A percentile compares a stretch with the other conserved stretches of the same genome.
These are phyloP conservation scores for Aureobasidium vineae DNA, from an alignment of 2,329 filamentous ascomycete species.

Conservation along the genomic window DNA sequence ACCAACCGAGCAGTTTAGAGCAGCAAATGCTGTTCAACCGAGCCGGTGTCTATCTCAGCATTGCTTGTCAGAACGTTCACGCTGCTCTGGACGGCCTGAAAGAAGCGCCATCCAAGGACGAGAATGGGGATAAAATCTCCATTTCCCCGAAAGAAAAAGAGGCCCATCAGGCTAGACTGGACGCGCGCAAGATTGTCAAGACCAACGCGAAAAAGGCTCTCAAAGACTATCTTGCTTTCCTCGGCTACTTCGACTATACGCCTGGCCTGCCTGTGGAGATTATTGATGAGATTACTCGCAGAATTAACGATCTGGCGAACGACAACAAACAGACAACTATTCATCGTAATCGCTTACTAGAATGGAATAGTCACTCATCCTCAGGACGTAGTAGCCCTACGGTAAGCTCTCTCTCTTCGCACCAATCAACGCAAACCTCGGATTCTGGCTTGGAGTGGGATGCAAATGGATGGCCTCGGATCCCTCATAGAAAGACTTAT, in stretches of 20 bases:
- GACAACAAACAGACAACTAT: conserved; percentile 38
- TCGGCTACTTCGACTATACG: conserved; percentile 75
- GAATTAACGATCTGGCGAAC: conserved; percentile 58
- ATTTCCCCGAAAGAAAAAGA: conserved; percentile 32
- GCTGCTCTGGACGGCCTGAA: conserved; percentile 53
- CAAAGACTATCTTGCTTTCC: conserved; percentile 69
- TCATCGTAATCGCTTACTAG: conserved; percentile 35
- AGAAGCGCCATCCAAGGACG: conserved; percentile 39
- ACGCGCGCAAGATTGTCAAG: conserved; percentile 68
- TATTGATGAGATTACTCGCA: conserved; percentile 57
- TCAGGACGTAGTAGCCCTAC: conserved; percentile 28
- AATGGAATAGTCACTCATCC: conserved; percentile 30
- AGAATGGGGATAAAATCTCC: neutral
- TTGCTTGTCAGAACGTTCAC: conserved; percentile 66
- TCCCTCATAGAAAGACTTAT: conserved; percentile 53
- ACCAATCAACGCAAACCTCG: conserved; percentile 34
- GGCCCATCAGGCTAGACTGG: conserved; percentile 45
- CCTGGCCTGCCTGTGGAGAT: conserved; percentile 63
- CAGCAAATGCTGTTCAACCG: conserved; percentile 74
- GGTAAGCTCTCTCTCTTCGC: conserved; percentile 48
- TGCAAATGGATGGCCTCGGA: conserved; percentile 46
- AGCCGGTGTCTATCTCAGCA: conserved; percentile 66
- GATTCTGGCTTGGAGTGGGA: conserved; percentile 34
- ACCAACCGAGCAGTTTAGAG: conserved; percentile 73
- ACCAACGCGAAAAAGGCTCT: conserved; percentile 72